A percentile compares a stretch with the other conserved stretches of the same genome.
These are phyloP conservation scores for Dianthus caryophyllus DNA, from an alignment of 148 eudicot genomes.

Conservation along the genomic window DNA sequence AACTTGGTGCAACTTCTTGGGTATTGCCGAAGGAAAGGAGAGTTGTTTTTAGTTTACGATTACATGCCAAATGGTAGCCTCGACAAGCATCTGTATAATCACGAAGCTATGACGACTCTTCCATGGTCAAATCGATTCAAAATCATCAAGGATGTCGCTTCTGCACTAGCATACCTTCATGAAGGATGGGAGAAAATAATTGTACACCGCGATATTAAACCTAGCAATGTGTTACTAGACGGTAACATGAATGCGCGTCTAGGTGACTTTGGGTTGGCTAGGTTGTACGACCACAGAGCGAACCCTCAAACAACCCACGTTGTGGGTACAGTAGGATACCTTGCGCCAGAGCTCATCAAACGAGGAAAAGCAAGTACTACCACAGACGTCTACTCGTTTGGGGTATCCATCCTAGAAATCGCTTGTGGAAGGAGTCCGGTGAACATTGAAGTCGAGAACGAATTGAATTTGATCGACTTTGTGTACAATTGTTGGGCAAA, in stretches of 20 bases:
- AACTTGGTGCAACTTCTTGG: slow-evolving; percentile 39
- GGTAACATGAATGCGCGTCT: too few relatives aligned
- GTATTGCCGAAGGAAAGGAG: slow-evolving; percentile 35
- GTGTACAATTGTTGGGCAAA: slow-evolving; percentile 31
- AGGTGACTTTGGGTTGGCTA: too few relatives aligned
- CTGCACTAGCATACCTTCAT: too few relatives aligned
- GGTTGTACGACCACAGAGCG: slow-evolving; percentile 37
- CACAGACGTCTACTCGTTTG: too few relatives aligned
- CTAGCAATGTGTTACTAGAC: too few relatives aligned
- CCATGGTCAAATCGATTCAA: slow-evolving; percentile 32
- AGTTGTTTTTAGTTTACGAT: too few relatives aligned
- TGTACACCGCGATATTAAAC: too few relatives aligned
- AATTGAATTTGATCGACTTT: slow-evolving; percentile 26
- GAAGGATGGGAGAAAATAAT: too few relatives aligned
- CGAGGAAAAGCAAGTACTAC: too few relatives aligned
- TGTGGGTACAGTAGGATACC: slow-evolving; percentile 44
- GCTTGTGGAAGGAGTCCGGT: slow-evolving; percentile 42
- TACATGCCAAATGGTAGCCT: slow-evolving; percentile 49
- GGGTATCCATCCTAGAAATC: too few relatives aligned
- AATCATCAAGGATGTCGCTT: slow-evolving; percentile 37
- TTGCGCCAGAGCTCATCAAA: too few relatives aligned
- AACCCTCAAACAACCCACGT: slow-evolving; percentile 43
- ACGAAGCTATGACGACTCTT: slow-evolving; percentile 12
- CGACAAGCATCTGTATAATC: slow-evolving; percentile 28
- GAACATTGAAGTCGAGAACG: slow-evolving; percentile 11